A percentile compares a stretch with the other conserved stretches of the same genome.
Conservation (phyloP, 768 basidiomycete genomes). For the Pseudohyphozyma bogoriensis region DNA sequence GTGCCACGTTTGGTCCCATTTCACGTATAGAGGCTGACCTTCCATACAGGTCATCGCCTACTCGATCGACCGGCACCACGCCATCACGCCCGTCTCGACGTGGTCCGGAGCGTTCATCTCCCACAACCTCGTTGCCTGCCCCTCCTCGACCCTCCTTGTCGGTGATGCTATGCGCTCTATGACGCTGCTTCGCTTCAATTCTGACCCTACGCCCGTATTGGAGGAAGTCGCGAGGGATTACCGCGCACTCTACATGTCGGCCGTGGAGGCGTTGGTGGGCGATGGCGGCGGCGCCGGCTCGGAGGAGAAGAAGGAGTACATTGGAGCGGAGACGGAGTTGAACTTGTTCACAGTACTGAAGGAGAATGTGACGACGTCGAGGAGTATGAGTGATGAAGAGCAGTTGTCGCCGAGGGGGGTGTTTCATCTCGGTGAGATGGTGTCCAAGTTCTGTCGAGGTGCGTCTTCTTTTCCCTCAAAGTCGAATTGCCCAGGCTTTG, state of each 20-base stretch:
- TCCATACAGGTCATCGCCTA: background rate
- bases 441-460: constrained; percentile 53
- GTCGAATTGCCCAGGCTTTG: too few relatives aligned
- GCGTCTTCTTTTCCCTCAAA: background rate
- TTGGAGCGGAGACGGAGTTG: constrained; percentile 63
- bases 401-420: constrained; percentile 50
- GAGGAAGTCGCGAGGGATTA: constrained; percentile 61
- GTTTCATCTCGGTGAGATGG: constrained; percentile 64
- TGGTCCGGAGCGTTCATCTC: constrained; percentile 82
- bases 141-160: constrained; percentile 44
- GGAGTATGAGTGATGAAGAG: constrained; percentile 56
- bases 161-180: constrained; percentile 75
- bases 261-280: constrained; percentile 46
- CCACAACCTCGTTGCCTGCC: constrained; percentile 51
- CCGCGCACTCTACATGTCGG: constrained; percentile 61
- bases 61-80: constrained; percentile 31
- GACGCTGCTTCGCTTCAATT: constrained; percentile 52
- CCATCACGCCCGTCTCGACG: constrained; percentile 44
- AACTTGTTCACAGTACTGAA: constrained; percentile 23
- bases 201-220: constrained; percentile 35
- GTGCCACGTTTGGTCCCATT: background rate
- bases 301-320: constrained; percentile 38
- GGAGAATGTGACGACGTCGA: constrained; percentile 31
- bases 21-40: background rate
- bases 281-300: too few relatives aligned